Evolutionary conservation across 176 grass and related monocot genomes (phyloP), one percentile per base, ranked within the genome.

Genomic region (Avena sativa): DNA sequence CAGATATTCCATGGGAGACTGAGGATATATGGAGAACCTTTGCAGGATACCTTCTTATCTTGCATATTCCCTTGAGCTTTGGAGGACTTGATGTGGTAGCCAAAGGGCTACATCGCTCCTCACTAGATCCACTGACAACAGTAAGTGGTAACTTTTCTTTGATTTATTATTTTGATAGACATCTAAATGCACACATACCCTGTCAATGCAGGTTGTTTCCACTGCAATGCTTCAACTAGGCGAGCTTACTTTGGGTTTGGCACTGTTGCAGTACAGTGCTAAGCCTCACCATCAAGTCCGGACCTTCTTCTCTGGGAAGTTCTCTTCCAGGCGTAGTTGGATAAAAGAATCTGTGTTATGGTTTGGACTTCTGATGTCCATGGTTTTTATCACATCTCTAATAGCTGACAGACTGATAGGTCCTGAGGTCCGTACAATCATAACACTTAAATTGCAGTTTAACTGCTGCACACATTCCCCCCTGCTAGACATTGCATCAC

Each of bases 61-160:
- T 94, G 58, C 96, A 98, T 52, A 64, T 96, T 53, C 93, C 96
- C 8, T 85, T 96, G 21, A 96, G 96, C 85, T 98, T 98, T 90
- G 96, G 87, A 86, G 96, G 96, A 40, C 96, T 98, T 48, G 93
- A 59, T 47, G n/a, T 87, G 53, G 47, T 94, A 60, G 87, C 90
- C 55, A 85, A 92, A 81, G 64, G 88, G 46, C 79, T 96, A 87
- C 85, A 85, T 50, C 74, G 88, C 43, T 81, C 93, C 16, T 69
- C 83, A 19, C 87, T 98, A 55, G 90, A 96, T 79, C 87, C 89
- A 49, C 44, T 90, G 50, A 96, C 88, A 65, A 91, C 88, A 50
- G 96, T 96, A 87, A 76, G 88, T 82, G 67, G 0, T 50, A 53
- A 75, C 46, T 49, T 84, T 72, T 71, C 23, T 5, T 50, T 67